These are phyloP conservation scores for Verticillium klebahnii DNA, from an alignment of 2,329 filamentous ascomycete genomes.

Conservation along the genomic window DNA sequence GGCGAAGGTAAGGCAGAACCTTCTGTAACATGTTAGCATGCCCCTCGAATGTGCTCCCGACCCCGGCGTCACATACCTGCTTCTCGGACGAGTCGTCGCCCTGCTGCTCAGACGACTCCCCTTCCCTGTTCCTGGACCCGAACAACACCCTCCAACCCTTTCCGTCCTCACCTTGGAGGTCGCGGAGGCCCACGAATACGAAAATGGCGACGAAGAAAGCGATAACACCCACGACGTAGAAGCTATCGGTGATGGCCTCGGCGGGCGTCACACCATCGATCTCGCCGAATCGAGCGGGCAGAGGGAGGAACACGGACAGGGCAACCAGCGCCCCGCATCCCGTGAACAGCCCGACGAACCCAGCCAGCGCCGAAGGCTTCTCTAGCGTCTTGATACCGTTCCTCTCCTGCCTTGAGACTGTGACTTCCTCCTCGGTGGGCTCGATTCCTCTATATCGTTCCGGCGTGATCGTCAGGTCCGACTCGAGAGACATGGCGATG, in stretches of 20 bases:
- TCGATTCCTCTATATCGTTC: slow-evolving; percentile 42
- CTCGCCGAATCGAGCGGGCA: slow-evolving; percentile 74
- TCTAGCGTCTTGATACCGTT: slow-evolving; percentile 8
- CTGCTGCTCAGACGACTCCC: slow-evolving; percentile 14
- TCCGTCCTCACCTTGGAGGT: slow-evolving; percentile 65
- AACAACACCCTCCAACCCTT: slow-evolving; percentile 66
- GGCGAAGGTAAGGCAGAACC: slow-evolving; percentile 52
- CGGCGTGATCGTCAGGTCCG: slow-evolving; percentile 71
- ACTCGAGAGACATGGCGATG: slow-evolving; percentile 64
- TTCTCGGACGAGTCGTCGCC: slow-evolving; percentile 7
- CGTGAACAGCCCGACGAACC: slow-evolving; percentile 87
- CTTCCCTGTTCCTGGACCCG: slow-evolving; percentile 26
- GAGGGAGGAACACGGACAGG: slow-evolving; percentile 74
- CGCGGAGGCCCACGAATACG: slow-evolving; percentile 73
- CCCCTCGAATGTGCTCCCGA: not conserved
- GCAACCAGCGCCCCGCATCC: slow-evolving; percentile 88
- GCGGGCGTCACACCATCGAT: slow-evolving; percentile 67
- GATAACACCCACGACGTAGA: slow-evolving; percentile 76
- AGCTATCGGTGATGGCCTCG: slow-evolving; percentile 75
- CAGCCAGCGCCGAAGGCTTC: slow-evolving; percentile 64
- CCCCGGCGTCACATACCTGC: slow-evolving; percentile 17
- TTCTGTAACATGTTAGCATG: slow-evolving; percentile 15
- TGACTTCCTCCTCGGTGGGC: slow-evolving; percentile 6
- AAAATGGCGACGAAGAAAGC: slow-evolving; percentile 68
- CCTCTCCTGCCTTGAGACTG: slow-evolving; percentile 14